These are phyloP conservation scores for Fusarium brevicatenulatum DNA, from an alignment of 2,329 filamentous ascomycete species.

Conservation along the genomic window DNA sequence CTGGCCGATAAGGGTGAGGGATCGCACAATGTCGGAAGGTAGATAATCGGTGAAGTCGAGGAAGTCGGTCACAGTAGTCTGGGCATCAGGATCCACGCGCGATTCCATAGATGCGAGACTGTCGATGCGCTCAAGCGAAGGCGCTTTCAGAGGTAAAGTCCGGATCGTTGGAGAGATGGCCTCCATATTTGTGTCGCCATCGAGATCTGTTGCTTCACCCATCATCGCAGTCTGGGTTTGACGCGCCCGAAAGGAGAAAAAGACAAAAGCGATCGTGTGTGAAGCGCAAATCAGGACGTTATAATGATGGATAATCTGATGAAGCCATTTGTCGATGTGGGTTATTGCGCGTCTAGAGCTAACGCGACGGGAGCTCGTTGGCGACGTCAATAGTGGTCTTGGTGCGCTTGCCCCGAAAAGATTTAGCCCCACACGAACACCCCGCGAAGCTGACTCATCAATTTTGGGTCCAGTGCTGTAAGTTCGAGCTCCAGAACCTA, in stretches of 20 bases:
- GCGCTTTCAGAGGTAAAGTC: slow-evolving; percentile 40
- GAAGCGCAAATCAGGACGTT: not conserved
- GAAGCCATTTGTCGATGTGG: slow-evolving; percentile 8
- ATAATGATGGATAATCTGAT: not conserved
- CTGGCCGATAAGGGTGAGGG: slow-evolving; percentile 71
- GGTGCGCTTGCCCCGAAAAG: not conserved
- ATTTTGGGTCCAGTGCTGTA: not conserved
- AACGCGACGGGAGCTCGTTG: slow-evolving; percentile 1
- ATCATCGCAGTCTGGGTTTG: slow-evolving; percentile 27
- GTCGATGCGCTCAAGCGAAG: slow-evolving; percentile 47
- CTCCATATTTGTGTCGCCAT: slow-evolving; percentile 39
- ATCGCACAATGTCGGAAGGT: slow-evolving; percentile 72
- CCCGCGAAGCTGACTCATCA: not conserved
- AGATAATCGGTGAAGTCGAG: slow-evolving; percentile 77
- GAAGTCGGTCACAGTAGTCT: slow-evolving; percentile 76
- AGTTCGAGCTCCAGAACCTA: not conserved
- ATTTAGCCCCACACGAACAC: not conserved
- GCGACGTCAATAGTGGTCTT: slow-evolving; percentile 32
- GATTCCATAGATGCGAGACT: slow-evolving; percentile 56
- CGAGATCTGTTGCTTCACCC: slow-evolving; percentile 42
- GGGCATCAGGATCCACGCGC: slow-evolving; percentile 72
- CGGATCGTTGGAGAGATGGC: slow-evolving; percentile 45
- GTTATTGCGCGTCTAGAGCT: slow-evolving; percentile 21
- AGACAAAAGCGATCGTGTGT: not conserved
- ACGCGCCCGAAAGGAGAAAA: not conserved